Evolutionary conservation across 2,329 filamentous ascomycete species (phyloP).

Genomic region (Dothistroma septosporum): DNA sequence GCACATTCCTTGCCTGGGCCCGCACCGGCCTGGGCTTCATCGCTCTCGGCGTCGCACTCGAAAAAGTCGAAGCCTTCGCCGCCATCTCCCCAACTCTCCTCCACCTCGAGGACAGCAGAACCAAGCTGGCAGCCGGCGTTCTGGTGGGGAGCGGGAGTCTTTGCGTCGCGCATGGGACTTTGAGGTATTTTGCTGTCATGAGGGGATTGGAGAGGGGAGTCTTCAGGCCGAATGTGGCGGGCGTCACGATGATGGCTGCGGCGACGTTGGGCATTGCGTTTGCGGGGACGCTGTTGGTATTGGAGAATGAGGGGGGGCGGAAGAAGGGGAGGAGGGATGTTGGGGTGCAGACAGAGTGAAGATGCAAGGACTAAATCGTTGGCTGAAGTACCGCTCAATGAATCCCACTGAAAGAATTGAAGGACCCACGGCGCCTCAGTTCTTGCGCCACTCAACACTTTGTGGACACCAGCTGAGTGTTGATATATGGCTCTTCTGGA

Average conservation of each 20-base stretch:
- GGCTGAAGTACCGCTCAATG: too few relatives aligned
- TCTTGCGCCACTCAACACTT: too few relatives aligned
- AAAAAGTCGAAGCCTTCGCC: slow-evolving; percentile 42
- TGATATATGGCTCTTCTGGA: too few relatives aligned
- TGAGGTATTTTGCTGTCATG: slow-evolving; percentile 47
- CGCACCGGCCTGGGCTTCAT: slow-evolving; percentile 51
- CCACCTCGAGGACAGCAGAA: slow-evolving; percentile 33
- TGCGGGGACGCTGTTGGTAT: slow-evolving; percentile 28
- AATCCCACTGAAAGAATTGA: too few relatives aligned
- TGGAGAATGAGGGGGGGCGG: slow-evolving; percentile 27
- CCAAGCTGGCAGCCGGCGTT: slow-evolving; percentile 31
- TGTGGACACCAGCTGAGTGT: too few relatives aligned
- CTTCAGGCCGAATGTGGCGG: slow-evolving; percentile 38
- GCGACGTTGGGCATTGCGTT: slow-evolving; percentile 32
- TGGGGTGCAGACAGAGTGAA: neutral
- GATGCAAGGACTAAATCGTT: neutral
- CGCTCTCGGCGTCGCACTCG: slow-evolving; percentile 51
- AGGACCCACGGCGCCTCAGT: neutral
- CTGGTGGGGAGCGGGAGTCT: slow-evolving; percentile 46
- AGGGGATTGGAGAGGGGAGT: slow-evolving; percentile 42
- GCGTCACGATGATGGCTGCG: slow-evolving; percentile 27
- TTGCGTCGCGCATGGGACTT: slow-evolving; percentile 47
- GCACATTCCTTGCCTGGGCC: slow-evolving; percentile 52
- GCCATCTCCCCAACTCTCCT: slow-evolving; percentile 27
- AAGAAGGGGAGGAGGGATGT: slow-evolving; percentile 2